These are phyloP conservation scores for Penicillium oxalicum DNA, from an alignment of 2,329 filamentous ascomycete species.

Conservation along the genomic window DNA sequence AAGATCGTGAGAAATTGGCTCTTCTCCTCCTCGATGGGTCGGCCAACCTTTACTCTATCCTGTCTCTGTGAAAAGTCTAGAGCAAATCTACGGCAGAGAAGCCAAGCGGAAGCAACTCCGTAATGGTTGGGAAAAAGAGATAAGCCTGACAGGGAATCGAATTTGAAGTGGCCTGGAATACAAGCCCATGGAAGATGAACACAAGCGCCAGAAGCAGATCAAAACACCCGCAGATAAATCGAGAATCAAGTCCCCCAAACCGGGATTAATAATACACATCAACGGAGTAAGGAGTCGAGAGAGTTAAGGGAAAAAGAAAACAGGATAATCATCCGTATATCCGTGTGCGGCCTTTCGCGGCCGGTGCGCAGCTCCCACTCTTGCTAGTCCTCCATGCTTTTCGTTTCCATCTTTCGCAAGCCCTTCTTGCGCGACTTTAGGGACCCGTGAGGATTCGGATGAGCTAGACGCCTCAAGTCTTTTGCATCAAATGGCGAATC, in stretches of 20 bases:
- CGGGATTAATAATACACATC: constrained; percentile 15
- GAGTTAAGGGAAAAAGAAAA: constrained; percentile 2
- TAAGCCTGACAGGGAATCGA: constrained; percentile 5
- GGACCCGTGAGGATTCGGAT: not conserved
- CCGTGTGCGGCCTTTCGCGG: constrained; percentile 5
- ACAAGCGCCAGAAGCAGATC: constrained; percentile 10
- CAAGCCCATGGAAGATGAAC: constrained; percentile 4
- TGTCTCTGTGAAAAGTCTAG: too few relatives aligned
- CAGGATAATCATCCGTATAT: constrained; percentile 6
- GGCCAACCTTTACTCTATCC: too few relatives aligned
- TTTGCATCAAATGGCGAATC: constrained; percentile 5
- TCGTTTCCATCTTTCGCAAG: constrained; percentile 12
- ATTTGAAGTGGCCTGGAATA: not conserved
- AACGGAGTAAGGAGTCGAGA: constrained; percentile 13
- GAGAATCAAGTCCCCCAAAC: constrained; percentile 13
- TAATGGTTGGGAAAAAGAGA: too few relatives aligned
- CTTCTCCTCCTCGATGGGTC: too few relatives aligned
- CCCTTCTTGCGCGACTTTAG: constrained; percentile 6
- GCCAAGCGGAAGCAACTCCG: too few relatives aligned
- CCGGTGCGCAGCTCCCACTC: constrained; percentile 6
- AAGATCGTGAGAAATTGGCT: too few relatives aligned
- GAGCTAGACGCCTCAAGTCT: constrained; percentile 5
- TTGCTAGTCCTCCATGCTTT: constrained; percentile 12
- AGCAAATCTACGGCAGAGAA: too few relatives aligned
- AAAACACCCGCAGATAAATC: constrained; percentile 21